Conservation (phyloP, 371 early-diverging fungal species). For the Mucor piriformis region DNA sequence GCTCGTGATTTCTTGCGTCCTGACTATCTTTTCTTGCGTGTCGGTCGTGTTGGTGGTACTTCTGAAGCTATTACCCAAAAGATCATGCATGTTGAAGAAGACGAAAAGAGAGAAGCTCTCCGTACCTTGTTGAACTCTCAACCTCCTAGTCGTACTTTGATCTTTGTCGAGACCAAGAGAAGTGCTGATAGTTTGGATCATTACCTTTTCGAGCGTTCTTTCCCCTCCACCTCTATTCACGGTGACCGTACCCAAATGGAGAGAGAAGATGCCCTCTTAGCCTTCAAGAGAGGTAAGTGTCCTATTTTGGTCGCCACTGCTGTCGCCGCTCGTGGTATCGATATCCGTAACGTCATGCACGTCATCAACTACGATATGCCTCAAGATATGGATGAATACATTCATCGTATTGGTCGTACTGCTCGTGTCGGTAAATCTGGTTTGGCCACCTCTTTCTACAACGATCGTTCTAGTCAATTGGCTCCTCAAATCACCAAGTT, state of each 20-base stretch:
- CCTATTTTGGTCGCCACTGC: slow-evolving; percentile 93
- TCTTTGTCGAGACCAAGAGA: slow-evolving; percentile 88
- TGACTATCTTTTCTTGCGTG: slow-evolving; percentile 47
- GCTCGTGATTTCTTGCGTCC: slow-evolving; percentile 91
- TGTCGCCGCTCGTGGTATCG: slow-evolving; percentile 93
- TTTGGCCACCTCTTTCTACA: slow-evolving; percentile 77
- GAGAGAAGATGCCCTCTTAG: slow-evolving; percentile 78
- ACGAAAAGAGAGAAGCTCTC: slow-evolving; percentile 53
- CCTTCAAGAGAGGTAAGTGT: slow-evolving; percentile 76
- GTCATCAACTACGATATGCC: slow-evolving; percentile 89
- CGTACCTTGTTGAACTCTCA: slow-evolving; percentile 37
- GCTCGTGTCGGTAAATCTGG: slow-evolving; percentile 80
- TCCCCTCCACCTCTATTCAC: slow-evolving; percentile 74
- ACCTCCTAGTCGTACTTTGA: slow-evolving; percentile 67
- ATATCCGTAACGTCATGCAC: slow-evolving; percentile 82
- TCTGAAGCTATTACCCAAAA: slow-evolving; percentile 56
- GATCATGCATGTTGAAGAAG: slow-evolving; percentile 78
- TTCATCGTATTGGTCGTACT: slow-evolving; percentile 84
- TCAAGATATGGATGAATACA: slow-evolving; percentile 78
- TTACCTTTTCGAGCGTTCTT: slow-evolving; percentile 63
- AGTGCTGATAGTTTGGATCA: slow-evolving; percentile 79
- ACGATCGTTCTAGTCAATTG: slow-evolving; percentile 47
- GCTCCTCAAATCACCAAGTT: slow-evolving; percentile 73
- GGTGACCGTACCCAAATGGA: slow-evolving; percentile 80
- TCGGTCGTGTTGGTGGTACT: slow-evolving; percentile 60